phyloP scores from a whole-genome alignment of 495 filamentous ascomycete species.

The Trichoderma orchidacearum region DNA sequence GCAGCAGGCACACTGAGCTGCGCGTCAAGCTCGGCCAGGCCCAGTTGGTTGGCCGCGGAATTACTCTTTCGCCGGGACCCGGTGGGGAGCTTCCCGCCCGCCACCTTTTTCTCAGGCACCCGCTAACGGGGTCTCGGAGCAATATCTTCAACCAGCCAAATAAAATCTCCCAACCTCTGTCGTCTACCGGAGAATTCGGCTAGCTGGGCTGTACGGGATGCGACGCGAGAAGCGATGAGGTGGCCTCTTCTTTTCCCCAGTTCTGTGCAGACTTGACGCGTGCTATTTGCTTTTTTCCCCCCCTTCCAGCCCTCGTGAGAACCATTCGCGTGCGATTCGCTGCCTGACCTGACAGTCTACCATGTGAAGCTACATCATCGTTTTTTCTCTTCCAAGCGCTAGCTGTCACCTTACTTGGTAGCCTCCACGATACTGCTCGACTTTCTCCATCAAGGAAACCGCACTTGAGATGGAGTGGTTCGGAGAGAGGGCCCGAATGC shows the following conservation, averaged over 20 bases:
- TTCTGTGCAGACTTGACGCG: neutral
- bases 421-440: too few relatives aligned
- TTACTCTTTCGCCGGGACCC: neutral
- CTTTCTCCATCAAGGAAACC: neutral
- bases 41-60: neutral
- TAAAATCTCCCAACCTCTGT: neutral
- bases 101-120: too few relatives aligned
- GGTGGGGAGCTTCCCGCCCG: neutral
- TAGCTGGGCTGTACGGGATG: neutral
- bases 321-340: too few relatives aligned
- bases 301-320: too few relatives aligned
- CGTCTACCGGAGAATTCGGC: neutral
- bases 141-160: neutral
- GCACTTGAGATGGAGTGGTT: neutral
- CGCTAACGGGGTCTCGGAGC: neutral
- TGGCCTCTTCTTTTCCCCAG: neutral
- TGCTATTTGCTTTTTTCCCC: neutral
- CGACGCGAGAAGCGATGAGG: neutral
- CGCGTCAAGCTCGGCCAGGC: neutral
- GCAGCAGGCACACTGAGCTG: neutral
- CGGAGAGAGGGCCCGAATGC: neutral
- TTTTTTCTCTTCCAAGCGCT: neutral
- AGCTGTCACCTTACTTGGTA: neutral
- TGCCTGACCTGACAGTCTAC: neutral
- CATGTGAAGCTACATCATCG: neutral